Evolutionary conservation across 345 rosid species (phyloP).

Genomic region (Pistacia vera): DNA sequence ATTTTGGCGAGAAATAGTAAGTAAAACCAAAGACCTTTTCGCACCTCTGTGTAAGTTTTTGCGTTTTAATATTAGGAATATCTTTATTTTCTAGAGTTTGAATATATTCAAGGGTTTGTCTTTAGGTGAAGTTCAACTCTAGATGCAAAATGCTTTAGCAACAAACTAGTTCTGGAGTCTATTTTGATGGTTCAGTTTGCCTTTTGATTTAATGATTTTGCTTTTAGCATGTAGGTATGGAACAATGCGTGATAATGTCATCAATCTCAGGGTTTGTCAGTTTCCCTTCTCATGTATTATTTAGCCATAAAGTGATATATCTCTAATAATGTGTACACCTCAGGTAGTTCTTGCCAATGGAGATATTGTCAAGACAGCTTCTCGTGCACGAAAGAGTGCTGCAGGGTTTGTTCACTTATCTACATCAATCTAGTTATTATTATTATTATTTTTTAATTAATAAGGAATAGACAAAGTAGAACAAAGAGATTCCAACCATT

Average conservation of each 20-base stretch:
- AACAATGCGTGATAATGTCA: conserved; percentile 94
- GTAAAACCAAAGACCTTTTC: background rate
- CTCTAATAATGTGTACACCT: conserved; percentile 31
- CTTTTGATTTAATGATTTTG: conserved; percentile 42
- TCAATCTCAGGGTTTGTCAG: conserved; percentile 76
- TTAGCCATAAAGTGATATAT: conserved; percentile 14
- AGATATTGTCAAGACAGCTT: conserved; percentile 92
- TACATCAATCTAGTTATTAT: conserved; percentile 9
- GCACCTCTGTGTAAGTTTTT: background rate
- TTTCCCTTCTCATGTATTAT: conserved; percentile 21
- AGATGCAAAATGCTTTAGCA: conserved; percentile 2
- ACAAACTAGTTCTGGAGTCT: background rate
- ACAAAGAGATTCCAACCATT: background rate
- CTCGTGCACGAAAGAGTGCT: conserved; percentile 97
- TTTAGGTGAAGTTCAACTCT: background rate
- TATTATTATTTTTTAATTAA: background rate
- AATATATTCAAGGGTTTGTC: background rate
- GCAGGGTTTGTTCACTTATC: conserved; percentile 71
- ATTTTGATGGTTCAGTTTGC: conserved; percentile 6
- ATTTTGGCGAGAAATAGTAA: background rate
- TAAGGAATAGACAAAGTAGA: background rate
- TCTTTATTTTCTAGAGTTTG: background rate
- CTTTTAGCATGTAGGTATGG: conserved; percentile 88
- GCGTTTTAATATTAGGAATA: background rate
- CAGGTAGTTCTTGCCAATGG: conserved; percentile 94